Base-by-base conservation (phyloP, 2,329 filamentous ascomycete genomes). In the Lasiodiplodia theobromae region DNA sequence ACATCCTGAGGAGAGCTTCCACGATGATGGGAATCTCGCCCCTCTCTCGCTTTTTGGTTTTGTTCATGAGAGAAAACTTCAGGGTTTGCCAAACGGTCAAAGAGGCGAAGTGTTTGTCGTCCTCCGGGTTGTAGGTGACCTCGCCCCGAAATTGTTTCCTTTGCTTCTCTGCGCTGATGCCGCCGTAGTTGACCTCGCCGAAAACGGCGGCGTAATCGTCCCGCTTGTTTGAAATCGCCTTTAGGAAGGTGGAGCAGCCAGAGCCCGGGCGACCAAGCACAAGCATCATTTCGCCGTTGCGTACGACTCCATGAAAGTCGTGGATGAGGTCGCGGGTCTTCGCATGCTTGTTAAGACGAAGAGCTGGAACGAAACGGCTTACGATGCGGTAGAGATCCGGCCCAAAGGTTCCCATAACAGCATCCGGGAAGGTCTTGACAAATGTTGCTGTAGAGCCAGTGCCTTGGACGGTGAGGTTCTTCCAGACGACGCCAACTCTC, bases 11-110 rank as follows among this genome's bases (percentile, higher is more conserved):
- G 56, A 95, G 81, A 0, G 91, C 89, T 65, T 89, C 86, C 21
- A 92, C 87, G 67, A 94, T 89, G 68, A 92, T 80, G 0, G 89
- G 88, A 28, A 93, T 91, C 58, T 89, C 87, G 3, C 81, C 83
- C 57, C 84, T 86, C 51, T 88, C 87, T 58, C 87, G 83, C 77
- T 90, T 91, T 78, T 87, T 89, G 10, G 91, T 93, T 81, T 93
- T 93, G 80, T 89, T 93, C 78, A 89, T 86, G 60, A 94, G 81
- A 0, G 92, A 90, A 74, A 95, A 94, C 4, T 86, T 88, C 52
- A 95, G 82, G 0, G 92, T 94, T 78, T 94, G 91, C 85, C 90
- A 91, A 0, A 95, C 92, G 6, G 89, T 93, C 44, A 95, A 82
- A 1, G 86, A 85, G 2, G 92, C 89, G 74, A 94, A 89, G 76